Conservation (phyloP, 192 early-diverging fungal genomes). For the Gigaspora rosea region DNA sequence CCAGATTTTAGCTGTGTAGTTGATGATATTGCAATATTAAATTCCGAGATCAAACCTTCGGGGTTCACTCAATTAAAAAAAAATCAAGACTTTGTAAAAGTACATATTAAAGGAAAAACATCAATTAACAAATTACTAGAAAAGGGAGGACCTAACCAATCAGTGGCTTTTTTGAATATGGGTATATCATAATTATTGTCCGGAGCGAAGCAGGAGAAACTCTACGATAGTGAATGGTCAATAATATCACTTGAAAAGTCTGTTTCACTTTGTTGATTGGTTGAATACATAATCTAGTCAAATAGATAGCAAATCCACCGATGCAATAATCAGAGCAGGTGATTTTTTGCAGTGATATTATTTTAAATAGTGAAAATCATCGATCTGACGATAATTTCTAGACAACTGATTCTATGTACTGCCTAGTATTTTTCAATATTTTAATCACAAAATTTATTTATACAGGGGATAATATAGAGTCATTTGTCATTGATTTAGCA, state of each 20-base stretch:
- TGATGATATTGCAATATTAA: constrained; percentile 29
- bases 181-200: neutral
- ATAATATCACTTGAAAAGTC: no score
- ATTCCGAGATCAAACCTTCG: constrained; percentile 29
- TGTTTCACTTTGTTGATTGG: no score
- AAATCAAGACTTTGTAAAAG: constrained; percentile 18
- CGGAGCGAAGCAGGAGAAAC: no score
- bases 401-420: neutral
- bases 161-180: constrained; percentile 20
- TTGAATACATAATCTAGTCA: no score
- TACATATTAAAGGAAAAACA: constrained; percentile 17
- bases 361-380: no score
- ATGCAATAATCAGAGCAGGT: no score
- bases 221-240: no score
- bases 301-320: no score
- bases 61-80: constrained; percentile 11
- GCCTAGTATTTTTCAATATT: constrained; percentile 4
- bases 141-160: constrained; percentile 18
- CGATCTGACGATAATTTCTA: no score
- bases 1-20: constrained; percentile 25
- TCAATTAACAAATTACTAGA: constrained; percentile 25
- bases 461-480: constrained; percentile 12
- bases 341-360: no score
- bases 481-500: constrained; percentile 26
- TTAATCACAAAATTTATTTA: constrained; percentile 18